A percentile compares a stretch with the other conserved stretches of the same genome.
Conservation (phyloP, 768 basidiomycete genomes). For the Trametes maxima region DNA sequence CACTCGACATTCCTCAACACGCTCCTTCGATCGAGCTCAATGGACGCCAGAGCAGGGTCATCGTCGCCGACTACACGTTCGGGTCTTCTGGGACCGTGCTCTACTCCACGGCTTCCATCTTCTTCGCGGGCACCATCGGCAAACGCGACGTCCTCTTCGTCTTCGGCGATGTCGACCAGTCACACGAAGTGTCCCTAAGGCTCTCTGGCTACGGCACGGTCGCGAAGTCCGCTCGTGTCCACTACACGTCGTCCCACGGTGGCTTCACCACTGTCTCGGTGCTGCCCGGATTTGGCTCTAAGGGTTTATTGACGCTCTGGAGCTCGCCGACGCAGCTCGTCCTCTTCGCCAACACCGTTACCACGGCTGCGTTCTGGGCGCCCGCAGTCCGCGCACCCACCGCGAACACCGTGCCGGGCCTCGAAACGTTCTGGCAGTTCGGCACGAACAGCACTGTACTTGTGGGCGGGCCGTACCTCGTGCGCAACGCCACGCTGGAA, state of each 20-base stretch:
- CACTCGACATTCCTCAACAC: constrained; percentile 58
- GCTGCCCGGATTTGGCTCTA: constrained; percentile 47
- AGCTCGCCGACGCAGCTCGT: constrained; percentile 70
- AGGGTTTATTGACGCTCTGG: constrained; percentile 62
- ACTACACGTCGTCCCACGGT: constrained; percentile 30
- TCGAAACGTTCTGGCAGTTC: constrained; percentile 68
- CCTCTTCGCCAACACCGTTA: constrained; percentile 64
- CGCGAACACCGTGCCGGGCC: constrained; percentile 32
- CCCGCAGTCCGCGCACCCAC: constrained; percentile 56
- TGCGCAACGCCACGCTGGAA: constrained; percentile 42
- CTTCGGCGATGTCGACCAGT: constrained; percentile 37
- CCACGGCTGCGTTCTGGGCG: constrained; percentile 75
- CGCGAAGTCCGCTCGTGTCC: constrained; percentile 22
- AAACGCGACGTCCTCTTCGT: constrained; percentile 44
- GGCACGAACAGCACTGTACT: constrained; percentile 73
- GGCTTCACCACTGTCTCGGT: constrained; percentile 53
- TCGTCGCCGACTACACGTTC: constrained; percentile 73
- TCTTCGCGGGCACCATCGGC: constrained; percentile 59
- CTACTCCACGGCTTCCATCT: constrained; percentile 75
- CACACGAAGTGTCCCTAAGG: constrained; percentile 37
- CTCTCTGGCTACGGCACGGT: constrained; percentile 23
- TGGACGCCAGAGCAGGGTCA: constrained; percentile 74
- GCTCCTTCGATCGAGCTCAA: constrained; percentile 57
- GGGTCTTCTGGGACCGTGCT: constrained; percentile 54
- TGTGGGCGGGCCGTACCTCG: constrained; percentile 48